These are phyloP conservation scores for Cyberlindnera xishuangbannaensis DNA, from an alignment of 805 yeast species.

Conservation along the genomic window DNA sequence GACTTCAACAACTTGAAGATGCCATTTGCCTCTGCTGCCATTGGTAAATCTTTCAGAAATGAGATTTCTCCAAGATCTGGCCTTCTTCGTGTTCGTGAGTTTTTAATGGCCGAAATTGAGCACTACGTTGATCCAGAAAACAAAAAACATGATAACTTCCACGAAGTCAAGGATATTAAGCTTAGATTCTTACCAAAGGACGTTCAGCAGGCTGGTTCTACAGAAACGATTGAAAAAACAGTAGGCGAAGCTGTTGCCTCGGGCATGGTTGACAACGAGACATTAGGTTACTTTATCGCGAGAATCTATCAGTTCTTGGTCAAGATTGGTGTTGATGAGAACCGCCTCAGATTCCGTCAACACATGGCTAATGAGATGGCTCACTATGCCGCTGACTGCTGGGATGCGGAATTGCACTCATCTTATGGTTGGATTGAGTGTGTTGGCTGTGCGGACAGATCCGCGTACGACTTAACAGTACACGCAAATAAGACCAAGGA, in stretches of 20 bases:
- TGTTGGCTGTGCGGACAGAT: conserved; percentile 99
- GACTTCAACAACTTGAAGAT: conserved; percentile 93
- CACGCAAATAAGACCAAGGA: conserved; percentile 94
- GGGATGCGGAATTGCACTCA: conserved; percentile 97
- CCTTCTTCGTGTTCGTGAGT: conserved; percentile 94
- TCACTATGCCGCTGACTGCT: conserved; percentile 98
- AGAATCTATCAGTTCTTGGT: conserved; percentile 81
- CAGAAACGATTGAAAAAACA: conserved; percentile 55
- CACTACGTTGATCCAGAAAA: conserved; percentile 93
- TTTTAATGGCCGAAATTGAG: conserved; percentile 98
- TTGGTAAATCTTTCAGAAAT: conserved; percentile 98
- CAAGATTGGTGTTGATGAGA: conserved; percentile 85
- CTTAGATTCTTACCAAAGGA: conserved; percentile 80
- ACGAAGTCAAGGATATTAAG: conserved; percentile 64
- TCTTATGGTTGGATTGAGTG: conserved; percentile 99
- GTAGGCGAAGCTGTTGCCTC: conserved; percentile 87
- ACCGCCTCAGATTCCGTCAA: conserved; percentile 91
- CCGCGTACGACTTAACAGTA: conserved; percentile 94
- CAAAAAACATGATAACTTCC: conserved; percentile 77
- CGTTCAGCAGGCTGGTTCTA: conserved; percentile 82
- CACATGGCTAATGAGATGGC: conserved; percentile 99
- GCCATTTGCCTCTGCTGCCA: conserved; percentile 99
- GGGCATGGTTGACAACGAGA: conserved; percentile 92
- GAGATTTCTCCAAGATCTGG: conserved; percentile 99
- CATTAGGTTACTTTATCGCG: conserved; percentile 94